Evolutionary conservation across 108 stramenopile genomes (phyloP), one percentile per base, ranked within the genome.

Genomic region (Thalassiosira profunda): DNA sequence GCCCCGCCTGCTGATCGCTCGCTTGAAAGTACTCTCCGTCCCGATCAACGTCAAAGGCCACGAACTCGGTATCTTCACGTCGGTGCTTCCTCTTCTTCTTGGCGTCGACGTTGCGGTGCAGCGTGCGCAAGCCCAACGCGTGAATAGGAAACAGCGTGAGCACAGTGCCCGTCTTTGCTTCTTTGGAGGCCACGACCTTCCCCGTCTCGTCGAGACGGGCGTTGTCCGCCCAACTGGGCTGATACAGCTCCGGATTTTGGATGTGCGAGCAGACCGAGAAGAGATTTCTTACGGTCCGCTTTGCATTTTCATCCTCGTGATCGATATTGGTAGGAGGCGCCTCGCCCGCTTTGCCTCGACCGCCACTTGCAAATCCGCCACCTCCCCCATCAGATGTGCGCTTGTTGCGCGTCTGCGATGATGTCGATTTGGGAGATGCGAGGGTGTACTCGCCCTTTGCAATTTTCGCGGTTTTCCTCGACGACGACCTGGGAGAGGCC

Each of bases 121-220:
- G 44, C 20, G 29, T 48, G 21, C 72, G 17, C 4, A 65, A 15
- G 41, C 74, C 74, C 10, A 75, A 23, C 31, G 74, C 62, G 41
- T 77, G 69, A 31, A 77, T 70, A 15, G 76, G 76, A 56, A 62
- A 77, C 15, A 77, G 42, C n/a, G 76, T 63, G 14, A 70, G 38
- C 14, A 63, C 18, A n/a, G 70, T 36, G n/a, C 76, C 76, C 26
- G 30, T 53, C 7, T 23, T 36, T 2, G 71, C 62, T 24, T 71
- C 42, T 10, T 20, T 40, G 2, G 37, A 42, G 10, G 67, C 54
- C 6, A 61, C 15, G 7, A 75, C 40, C n/a, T 0, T 14, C 37
- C 9, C 20, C 37, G 18, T 9, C 54, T 7, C 9, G 28, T 53
- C 54, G 33, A 1, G 31, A 18, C 20, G 3, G n/a, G 35, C 65